Conservation (phyloP, 352 stramenopile genomes). For the Phytophthora litchii region DNA sequence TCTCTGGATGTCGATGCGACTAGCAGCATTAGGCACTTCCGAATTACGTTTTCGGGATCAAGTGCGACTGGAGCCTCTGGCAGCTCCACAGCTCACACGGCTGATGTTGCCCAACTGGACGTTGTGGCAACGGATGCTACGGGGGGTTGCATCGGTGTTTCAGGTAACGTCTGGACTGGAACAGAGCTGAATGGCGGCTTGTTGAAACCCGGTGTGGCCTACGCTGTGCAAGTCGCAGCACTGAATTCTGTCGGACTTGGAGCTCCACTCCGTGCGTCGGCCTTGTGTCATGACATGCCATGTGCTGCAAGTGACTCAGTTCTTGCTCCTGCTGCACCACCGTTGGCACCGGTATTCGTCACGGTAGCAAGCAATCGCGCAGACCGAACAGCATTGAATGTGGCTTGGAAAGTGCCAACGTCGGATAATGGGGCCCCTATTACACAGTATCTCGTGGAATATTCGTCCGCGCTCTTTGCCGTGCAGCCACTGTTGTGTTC, state of each 20-base stretch:
- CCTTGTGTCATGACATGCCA: constrained; percentile 57
- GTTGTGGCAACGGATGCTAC: constrained; percentile 62
- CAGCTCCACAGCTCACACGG: constrained; percentile 19
- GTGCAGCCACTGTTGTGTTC: constrained; percentile 43
- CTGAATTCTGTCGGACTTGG: constrained; percentile 89
- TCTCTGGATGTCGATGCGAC: constrained; percentile 48
- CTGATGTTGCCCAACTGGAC: constrained; percentile 47
- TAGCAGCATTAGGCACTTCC: constrained; percentile 48
- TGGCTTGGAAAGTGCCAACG: constrained; percentile 82
- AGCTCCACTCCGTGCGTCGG: constrained; percentile 44
- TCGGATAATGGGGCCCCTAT: constrained; percentile 75
- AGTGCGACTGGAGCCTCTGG: constrained; percentile 52
- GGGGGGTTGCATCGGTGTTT: constrained; percentile 51
- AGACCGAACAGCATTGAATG: constrained; percentile 78
- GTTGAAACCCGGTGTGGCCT: constrained; percentile 79
- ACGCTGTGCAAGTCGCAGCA: constrained; percentile 91
- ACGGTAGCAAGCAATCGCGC: constrained; percentile 80
- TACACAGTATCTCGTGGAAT: constrained; percentile 85
- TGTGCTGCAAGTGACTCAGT: constrained; percentile 44
- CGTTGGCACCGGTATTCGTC: constrained; percentile 75
- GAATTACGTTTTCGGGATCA: constrained; percentile 90
- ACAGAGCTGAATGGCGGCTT: constrained; percentile 84
- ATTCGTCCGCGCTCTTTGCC: constrained; percentile 66
- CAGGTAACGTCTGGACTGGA: constrained; percentile 62
- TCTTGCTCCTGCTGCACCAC: constrained; percentile 68